Percentiles rank a stretch among this genome's conserved stretches.
phyloP scores from a whole-genome alignment of 225 moss, liverwort and hornwort genomes.

The Climacium dendroides region DNA sequence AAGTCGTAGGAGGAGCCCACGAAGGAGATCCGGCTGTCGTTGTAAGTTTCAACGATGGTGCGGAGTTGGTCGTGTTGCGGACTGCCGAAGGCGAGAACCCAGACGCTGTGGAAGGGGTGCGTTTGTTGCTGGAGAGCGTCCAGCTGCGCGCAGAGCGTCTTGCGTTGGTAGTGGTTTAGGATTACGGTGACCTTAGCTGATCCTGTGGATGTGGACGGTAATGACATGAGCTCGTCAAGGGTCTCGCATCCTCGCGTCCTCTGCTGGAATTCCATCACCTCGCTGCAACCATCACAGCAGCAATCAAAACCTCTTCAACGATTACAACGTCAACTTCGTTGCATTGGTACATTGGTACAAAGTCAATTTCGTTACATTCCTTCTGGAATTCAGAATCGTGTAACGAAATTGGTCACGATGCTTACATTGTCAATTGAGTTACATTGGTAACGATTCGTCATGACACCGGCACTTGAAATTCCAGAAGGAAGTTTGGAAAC shows the following conservation, averaged over 20 bases:
- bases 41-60: constrained; percentile 59
- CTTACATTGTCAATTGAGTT: neutral
- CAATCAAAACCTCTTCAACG: neutral
- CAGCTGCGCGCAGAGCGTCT: constrained; percentile 80
- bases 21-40: constrained; percentile 60
- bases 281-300: constrained; percentile 1
- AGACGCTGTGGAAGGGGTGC: constrained; percentile 58
- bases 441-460: neutral
- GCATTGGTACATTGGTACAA: neutral
- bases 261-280: constrained; percentile 65
- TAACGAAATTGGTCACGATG: neutral
- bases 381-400: too few relatives aligned
- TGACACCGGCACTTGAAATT: neutral
- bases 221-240: constrained; percentile 69
- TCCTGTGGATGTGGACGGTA: constrained; percentile 38
- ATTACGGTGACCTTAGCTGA: constrained; percentile 63
- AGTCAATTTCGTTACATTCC: neutral
- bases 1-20: constrained; percentile 75
- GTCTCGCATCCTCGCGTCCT: constrained; percentile 68
- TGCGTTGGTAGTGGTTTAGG: constrained; percentile 81
- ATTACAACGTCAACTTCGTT: neutral
- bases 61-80: constrained; percentile 50
- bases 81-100: constrained; percentile 88
- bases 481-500: neutral
- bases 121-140: constrained; percentile 66